Evolutionary conservation across 2,329 filamentous ascomycete genomes (phyloP), one percentile per base, ranked within the genome.

Genomic region (Colletotrichum australisinense): DNA sequence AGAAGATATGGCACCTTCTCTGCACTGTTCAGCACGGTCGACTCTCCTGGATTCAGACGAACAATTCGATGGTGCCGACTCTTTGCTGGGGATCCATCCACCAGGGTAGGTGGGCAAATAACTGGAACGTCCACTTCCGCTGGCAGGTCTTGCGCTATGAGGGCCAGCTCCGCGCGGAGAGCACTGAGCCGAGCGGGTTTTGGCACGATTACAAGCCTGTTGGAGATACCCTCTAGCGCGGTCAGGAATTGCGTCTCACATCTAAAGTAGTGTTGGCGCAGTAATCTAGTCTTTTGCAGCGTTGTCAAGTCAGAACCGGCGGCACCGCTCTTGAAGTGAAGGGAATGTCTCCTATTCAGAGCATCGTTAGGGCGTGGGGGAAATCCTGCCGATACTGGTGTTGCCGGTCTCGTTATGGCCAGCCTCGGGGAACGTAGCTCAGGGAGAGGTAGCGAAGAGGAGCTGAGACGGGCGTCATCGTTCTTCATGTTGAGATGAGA

Each of bases 1-100:
- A 97, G 87, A 63, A 97, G 83, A 82, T 95, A 97, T 1, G 94
- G 94, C 57, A 97, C 94, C 80, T 95, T 93, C 81, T 97, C 94
- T 5, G 94, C 94, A 80, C 94, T 97, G 82, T 97, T 97, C 64
- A 97, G 84, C 67, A 95, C 94, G 0, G 94, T 96, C 6, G 94
- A 92, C 82, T 97, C 94, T 1, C 93, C 93, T 7, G 94, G 94
- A 78, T 95, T 97, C 63, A 97, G 87, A 49, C 94, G 90, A 58
- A 97, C 94, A 72, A 97, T 95, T 46, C 94, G 91, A 79, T 97
- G 94, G 80, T 97, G 94, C 67, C 90, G 90, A 78, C 94, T 95
- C 79, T 91, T 92, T 30, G 92, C 90, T 2, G 93, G 90, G n/a
- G 90, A 89, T 26, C 94, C 93, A 81, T 94, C 89, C 12, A 93